Conservation (phyloP, 352 stramenopile species). For the Globisporangium uncinulatum region DNA sequence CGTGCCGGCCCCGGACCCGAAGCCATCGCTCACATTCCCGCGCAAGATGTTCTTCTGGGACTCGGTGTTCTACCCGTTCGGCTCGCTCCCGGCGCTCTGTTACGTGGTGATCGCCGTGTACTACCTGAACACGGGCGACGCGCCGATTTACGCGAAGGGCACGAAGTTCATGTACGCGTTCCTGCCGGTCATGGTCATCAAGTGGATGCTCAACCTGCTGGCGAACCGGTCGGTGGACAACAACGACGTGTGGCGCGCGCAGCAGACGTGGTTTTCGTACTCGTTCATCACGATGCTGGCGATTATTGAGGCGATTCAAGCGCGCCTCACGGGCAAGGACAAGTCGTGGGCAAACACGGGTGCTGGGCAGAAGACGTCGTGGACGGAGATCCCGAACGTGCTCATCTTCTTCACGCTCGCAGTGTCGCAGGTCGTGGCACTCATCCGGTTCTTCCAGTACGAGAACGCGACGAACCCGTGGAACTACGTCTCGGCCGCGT, state of each 20-base stretch:
- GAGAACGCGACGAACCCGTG: constrained; percentile 84
- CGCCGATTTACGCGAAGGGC: constrained; percentile 81
- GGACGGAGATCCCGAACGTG: constrained; percentile 87
- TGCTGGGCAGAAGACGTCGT: constrained; percentile 85
- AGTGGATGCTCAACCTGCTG: constrained; percentile 80
- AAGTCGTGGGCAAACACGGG: constrained; percentile 87
- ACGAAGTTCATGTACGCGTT: constrained; percentile 84
- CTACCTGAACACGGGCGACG: constrained; percentile 82
- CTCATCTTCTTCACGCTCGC: constrained; percentile 83
- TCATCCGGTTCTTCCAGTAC: constrained; percentile 87
- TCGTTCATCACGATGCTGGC: constrained; percentile 85
- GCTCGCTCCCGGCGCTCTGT: constrained; percentile 78
- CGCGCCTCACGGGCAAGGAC: constrained; percentile 77
- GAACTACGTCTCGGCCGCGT: constrained; percentile 87
- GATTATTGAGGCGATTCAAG: constrained; percentile 77
- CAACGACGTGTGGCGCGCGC: constrained; percentile 85
- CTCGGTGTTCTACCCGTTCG: constrained; percentile 86
- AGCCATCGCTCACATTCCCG: constrained; percentile 72
- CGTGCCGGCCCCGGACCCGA: constrained; percentile 76
- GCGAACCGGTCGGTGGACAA: constrained; percentile 85
- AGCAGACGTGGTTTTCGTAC: constrained; percentile 90
- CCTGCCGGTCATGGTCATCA: constrained; percentile 74
- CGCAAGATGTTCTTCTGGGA: constrained; percentile 91
- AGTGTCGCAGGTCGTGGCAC: constrained; percentile 65
- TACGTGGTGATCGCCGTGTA: constrained; percentile 83